Evolutionary conservation across 306 rosid species (phyloP).

Genomic region (Trifolium pratense): DNA sequence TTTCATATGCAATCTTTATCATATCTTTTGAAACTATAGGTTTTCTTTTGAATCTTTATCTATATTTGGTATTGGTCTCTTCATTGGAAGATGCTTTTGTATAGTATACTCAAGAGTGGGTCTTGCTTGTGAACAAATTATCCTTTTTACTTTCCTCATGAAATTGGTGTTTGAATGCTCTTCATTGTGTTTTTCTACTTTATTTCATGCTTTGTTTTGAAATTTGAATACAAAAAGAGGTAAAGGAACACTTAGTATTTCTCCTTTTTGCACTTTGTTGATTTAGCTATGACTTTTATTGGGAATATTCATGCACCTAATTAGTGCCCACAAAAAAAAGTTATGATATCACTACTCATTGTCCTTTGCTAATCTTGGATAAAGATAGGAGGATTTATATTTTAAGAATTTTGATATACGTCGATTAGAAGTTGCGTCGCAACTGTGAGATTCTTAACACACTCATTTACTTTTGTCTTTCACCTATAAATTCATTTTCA

Average conservation of each 20-base stretch:
- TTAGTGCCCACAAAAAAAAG: background rate
- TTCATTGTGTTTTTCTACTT: background rate
- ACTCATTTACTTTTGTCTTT: no score
- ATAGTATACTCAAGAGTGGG: background rate
- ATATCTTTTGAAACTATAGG: constrained; percentile 32
- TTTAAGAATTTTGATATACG: background rate
- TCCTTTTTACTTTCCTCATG: background rate
- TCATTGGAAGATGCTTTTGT: constrained; percentile 14
- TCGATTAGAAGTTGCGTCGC: background rate
- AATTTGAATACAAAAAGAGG: background rate
- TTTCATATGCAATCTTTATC: constrained; percentile 52
- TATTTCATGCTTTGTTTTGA: constrained; percentile 12
- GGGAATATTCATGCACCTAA: background rate
- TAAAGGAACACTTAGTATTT: background rate
- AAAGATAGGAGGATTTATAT: background rate
- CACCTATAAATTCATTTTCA: background rate
- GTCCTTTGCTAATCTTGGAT: background rate
- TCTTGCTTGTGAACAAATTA: constrained; percentile 15
- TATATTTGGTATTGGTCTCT: constrained; percentile 5
- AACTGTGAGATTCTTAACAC: no score
- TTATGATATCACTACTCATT: background rate
- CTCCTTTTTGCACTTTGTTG: constrained; percentile 2
- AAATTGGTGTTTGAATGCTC: background rate
- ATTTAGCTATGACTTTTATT: background rate
- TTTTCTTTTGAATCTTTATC: constrained; percentile 23